Conservation (phyloP, 352 stramenopile species). For the Globisporangium emineosum region DNA sequence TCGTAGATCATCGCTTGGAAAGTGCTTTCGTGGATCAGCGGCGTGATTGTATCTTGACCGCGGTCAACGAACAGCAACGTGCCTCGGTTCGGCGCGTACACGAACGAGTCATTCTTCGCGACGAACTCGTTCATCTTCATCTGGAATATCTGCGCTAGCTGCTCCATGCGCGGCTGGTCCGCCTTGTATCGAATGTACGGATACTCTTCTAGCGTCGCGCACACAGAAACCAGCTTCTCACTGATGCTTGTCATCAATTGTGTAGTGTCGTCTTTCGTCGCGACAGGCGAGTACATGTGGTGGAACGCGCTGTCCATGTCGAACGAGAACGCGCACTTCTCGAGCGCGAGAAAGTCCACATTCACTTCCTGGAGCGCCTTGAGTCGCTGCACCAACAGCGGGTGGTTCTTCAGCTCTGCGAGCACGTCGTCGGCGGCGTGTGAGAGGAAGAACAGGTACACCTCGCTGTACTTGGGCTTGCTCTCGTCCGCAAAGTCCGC, state of each 20-base stretch:
- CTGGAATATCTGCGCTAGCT: conserved; percentile 91
- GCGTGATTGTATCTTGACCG: conserved; percentile 91
- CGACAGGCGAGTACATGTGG: conserved; percentile 69
- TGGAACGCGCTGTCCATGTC: conserved; percentile 87
- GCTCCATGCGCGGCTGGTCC: conserved; percentile 78
- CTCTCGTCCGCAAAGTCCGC: conserved; percentile 75
- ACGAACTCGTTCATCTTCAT: conserved; percentile 96
- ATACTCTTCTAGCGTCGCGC: conserved; percentile 96
- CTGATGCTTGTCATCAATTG: conserved; percentile 65
- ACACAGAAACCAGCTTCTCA: conserved; percentile 94
- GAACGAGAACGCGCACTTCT: conserved; percentile 93
- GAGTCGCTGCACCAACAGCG: conserved; percentile 75
- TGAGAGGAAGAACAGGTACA: conserved; percentile 94
- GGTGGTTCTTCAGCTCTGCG: conserved; percentile 80
- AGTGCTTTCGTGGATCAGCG: conserved; percentile 97
- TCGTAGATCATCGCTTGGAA: conserved; percentile 98
- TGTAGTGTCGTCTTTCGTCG: conserved; percentile 37
- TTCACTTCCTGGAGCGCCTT: conserved; percentile 94
- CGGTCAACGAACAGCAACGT: conserved; percentile 96
- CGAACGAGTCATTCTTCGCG: conserved; percentile 86
- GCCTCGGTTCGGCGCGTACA: conserved; percentile 84
- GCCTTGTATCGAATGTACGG: conserved; percentile 93
- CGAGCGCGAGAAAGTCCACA: conserved; percentile 94
- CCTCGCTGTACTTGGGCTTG: conserved; percentile 91
- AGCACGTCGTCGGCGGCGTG: conserved; percentile 78